Base-by-base conservation (phyloP, 202 grass and related monocot species). In the Dendrocalamus latiflorus region DNA sequence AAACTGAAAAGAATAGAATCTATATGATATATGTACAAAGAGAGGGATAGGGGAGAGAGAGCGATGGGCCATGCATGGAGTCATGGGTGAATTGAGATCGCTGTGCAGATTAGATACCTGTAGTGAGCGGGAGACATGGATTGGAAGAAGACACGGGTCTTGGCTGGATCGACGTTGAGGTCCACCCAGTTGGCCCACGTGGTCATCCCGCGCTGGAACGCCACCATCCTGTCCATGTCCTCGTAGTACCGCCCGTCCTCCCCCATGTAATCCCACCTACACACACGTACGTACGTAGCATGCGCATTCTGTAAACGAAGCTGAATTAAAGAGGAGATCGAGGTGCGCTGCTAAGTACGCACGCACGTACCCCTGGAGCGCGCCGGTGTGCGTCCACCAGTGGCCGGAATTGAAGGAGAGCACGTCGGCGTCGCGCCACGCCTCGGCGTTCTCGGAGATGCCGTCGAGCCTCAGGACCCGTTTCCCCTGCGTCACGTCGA, bases 351-450 rank as follows among this genome's bases (percentile, higher is more conserved):
- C 7, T 50, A 7, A n/a, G n/a, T n/a, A n/a, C n/a, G n/a, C n/a
- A n/a, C n/a, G n/a, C n/a, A n/a, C n/a, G 20, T 75, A 91, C 95
- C 95, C 95, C 75, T 92, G 91, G 43, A 95, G 78, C 53, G 87
- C 4, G 75, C 95, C 95, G 81, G 73, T 92, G 86, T 98, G 95
- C 45, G 95, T 98, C 95, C 95, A 95, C 95, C 95, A 93, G 81
- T 95, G 95, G 81, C 93, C 93, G 79, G 95, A 98, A 74, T 98
- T 98, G 81, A 98, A 98, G 47, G 80, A 90, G 54, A 98, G 77
- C 45, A 98, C 89, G 81, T 98, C 93, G 64, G 87, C 93, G 68
- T 21, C 91, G 86, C 65, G 92, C 93, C 95, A 98, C 64, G 87
- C 73, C 28, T 90, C 57, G 75, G 76, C 89, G 84, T 95, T 98